phyloP scores from a whole-genome alignment of 2,329 filamentous ascomycete species.

The Botrytis tulipae region DNA sequence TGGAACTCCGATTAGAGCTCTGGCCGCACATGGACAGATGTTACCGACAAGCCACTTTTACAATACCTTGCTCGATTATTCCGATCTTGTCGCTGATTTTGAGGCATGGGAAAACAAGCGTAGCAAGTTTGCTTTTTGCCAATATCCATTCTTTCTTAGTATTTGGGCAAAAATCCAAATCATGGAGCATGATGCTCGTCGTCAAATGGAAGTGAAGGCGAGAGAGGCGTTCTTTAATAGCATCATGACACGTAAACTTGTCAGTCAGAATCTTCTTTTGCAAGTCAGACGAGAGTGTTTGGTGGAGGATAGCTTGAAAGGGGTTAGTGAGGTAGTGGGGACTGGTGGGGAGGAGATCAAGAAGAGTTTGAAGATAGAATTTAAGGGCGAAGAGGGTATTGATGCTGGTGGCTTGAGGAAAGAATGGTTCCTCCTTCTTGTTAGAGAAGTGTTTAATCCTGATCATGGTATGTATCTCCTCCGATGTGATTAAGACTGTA shows the following conservation, averaged over 20 bases:
- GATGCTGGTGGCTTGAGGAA: constrained; percentile 88
- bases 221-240: constrained; percentile 89
- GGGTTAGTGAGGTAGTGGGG: constrained; percentile 81
- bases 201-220: constrained; percentile 87
- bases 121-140: constrained; percentile 80
- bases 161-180: constrained; percentile 92
- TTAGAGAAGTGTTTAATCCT: constrained; percentile 87
- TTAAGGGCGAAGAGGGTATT: constrained; percentile 84
- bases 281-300: constrained; percentile 80
- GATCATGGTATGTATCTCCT: constrained; percentile 66
- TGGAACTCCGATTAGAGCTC: constrained; percentile 28
- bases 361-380: constrained; percentile 82
- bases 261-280: constrained; percentile 76
- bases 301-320: constrained; percentile 81
- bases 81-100: constrained; percentile 83
- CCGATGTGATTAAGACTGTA: background rate
- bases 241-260: constrained; percentile 70
- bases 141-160: constrained; percentile 88
- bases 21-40: constrained; percentile 59
- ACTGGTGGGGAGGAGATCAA: constrained; percentile 82
- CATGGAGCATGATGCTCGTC: constrained; percentile 79
- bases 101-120: constrained; percentile 79
- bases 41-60: constrained; percentile 84
- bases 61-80: constrained; percentile 79
- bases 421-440: constrained; percentile 89